Evolutionary conservation across 495 filamentous ascomycete species (phyloP).

Genomic region (Annulohypoxylon moriforme): DNA sequence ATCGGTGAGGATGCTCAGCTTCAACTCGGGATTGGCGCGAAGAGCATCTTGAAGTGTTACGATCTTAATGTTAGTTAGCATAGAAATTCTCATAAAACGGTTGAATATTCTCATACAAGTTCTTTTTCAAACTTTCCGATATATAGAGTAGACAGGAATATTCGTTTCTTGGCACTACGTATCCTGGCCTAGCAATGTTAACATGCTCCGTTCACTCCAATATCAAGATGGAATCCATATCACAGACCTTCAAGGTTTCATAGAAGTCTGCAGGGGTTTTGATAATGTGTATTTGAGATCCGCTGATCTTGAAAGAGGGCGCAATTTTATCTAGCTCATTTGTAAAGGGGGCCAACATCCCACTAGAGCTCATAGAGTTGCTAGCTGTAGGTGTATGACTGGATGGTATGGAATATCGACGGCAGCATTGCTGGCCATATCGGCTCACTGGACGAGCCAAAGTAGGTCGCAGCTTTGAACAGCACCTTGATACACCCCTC

Average conservation of each 20-base stretch:
- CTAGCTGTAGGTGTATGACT: conserved; percentile 41
- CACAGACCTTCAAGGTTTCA: conserved; percentile 80
- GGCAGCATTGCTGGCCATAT: conserved; percentile 48
- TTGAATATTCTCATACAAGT: conserved; percentile 61
- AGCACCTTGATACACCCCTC: conserved; percentile 41
- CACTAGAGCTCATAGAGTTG: conserved; percentile 43
- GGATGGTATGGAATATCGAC: conserved; percentile 58
- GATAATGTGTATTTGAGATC: conserved; percentile 83
- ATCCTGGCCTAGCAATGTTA: conserved; percentile 74
- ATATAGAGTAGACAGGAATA: conserved; percentile 95
- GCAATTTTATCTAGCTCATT: conserved; percentile 88
- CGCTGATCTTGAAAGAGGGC: conserved; percentile 85
- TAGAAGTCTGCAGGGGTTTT: conserved; percentile 87
- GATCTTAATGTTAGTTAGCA: conserved; percentile 62
- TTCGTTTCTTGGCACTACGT: conserved; percentile 74
- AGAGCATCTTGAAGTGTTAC: conserved; percentile 81
- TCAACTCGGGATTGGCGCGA: conserved; percentile 75
- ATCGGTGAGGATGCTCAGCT: conserved; percentile 93
- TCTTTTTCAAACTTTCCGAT: conserved; percentile 95
- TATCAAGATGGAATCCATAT: neutral
- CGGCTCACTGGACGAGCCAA: conserved; percentile 28
- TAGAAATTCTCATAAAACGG: neutral
- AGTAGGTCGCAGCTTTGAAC: conserved; percentile 45
- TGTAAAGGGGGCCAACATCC: conserved; percentile 73
- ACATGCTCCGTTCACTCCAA: conserved; percentile 28